Base-by-base conservation (phyloP, 768 basidiomycete species). In the Russula earlei region DNA sequence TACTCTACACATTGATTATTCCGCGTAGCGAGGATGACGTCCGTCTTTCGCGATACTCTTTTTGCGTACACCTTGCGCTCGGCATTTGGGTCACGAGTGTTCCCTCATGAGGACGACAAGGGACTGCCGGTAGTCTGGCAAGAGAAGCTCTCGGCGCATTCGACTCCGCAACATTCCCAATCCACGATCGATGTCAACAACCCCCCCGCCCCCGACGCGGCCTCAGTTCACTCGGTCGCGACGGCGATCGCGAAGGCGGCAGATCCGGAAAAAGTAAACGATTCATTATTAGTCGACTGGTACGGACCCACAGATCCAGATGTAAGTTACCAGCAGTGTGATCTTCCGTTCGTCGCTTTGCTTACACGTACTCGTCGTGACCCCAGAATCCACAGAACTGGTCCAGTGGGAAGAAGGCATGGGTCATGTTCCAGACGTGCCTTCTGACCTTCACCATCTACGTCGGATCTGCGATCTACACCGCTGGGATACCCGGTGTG, bases 401-500 rank as follows among this genome's bases (percentile, higher is more conserved):
- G 70, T 67, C 68, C 3, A 59, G 62, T 22, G 2, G 44, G 14
- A 71, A 64, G 41, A 64, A 66, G 41, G 54, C 62, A 27, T 68
- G 70, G 48, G 67, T 71, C 14, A 66, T 68, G 17, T 68, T 67
- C 49, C 64, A 64, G 38, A 68, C 70, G 19, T 68, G 67, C 44
- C 58, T 71, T 43, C 54, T 72, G 49, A 71, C 70, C 1, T 67
- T 70, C 53, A 62, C 64, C 43, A 63, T 71, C 24, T 72, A 71
- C 60, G 67, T 71, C 55, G 70, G 70, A 49, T 68, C 70, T 9
- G 66, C 66, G 14, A 70, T 71, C 38, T 70, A 68, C 54, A 66
- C 67, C 1, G 62, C 70, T 14, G 66, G 66, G 8, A 67, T 69
- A 22, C 63, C 65, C 2, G 63, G 56, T 5, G 48, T 71, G 17